Evolutionary conservation across 2,329 filamentous ascomycete species (phyloP).

Genomic region (Ophiocordyceps camponoti-leonardi): DNA sequence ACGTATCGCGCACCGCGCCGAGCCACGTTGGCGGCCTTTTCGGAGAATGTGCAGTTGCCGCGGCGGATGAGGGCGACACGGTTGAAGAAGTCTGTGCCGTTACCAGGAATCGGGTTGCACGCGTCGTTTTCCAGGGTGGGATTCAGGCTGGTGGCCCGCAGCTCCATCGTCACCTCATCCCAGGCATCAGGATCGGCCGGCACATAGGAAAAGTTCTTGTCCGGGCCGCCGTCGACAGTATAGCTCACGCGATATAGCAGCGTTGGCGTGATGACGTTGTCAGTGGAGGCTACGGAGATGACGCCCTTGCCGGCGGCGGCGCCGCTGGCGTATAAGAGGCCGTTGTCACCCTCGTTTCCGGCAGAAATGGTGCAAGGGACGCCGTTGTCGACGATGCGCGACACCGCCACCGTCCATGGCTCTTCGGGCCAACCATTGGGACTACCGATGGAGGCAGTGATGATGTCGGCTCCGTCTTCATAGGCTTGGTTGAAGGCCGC

Average conservation of each 20-base stretch:
- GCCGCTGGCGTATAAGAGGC: slow-evolving; percentile 31
- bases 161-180: slow-evolving; percentile 25
- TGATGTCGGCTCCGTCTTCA: slow-evolving; percentile 40
- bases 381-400: slow-evolving; percentile 33
- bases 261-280: slow-evolving; percentile 25
- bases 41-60: slow-evolving; percentile 36
- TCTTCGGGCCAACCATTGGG: slow-evolving; percentile 34
- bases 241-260: slow-evolving; percentile 25
- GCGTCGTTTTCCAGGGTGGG: slow-evolving; percentile 28
- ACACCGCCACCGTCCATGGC: slow-evolving; percentile 29
- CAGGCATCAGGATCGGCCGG: slow-evolving; percentile 23
- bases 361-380: slow-evolving; percentile 35
- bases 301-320: slow-evolving; percentile 29
- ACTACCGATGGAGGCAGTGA: slow-evolving; percentile 36
- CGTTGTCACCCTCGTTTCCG: slow-evolving; percentile 28
- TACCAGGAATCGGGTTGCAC: slow-evolving; percentile 34
- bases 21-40: slow-evolving; percentile 35
- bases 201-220: slow-evolving; percentile 23
- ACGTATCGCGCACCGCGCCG: slow-evolving; percentile 41
- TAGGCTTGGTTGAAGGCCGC: slow-evolving; percentile 41
- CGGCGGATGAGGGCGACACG: slow-evolving; percentile 43
- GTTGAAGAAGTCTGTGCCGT: slow-evolving; percentile 33
- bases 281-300: slow-evolving; percentile 30
- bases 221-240: slow-evolving; percentile 16
- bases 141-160: slow-evolving; percentile 33